Percentiles rank a stretch among this genome's conserved stretches.
Evolutionary conservation across 768 basidiomycete genomes (phyloP).

Genomic region (Pulveroboletus sp.): DNA sequence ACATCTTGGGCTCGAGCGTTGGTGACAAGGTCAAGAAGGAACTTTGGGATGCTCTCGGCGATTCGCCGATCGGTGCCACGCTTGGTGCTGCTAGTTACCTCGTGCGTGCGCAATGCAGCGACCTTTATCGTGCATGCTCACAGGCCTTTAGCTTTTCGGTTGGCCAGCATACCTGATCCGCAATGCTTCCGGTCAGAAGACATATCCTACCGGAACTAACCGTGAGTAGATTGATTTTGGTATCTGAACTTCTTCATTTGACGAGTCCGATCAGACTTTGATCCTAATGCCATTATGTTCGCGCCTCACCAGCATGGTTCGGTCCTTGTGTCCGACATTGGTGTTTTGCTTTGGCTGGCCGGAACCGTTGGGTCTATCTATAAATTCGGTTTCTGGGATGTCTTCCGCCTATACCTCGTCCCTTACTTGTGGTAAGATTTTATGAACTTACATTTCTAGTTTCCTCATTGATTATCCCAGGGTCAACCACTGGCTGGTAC

Average conservation of each 20-base stretch:
- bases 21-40: slow-evolving; percentile 65
- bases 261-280: slow-evolving; percentile 54
- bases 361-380: slow-evolving; percentile 53
- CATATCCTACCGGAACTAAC: slow-evolving; percentile 75
- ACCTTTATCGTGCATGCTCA: not conserved
- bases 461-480: slow-evolving; percentile 27
- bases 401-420: slow-evolving; percentile 76
- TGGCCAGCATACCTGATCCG: slow-evolving; percentile 80
- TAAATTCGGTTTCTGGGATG: slow-evolving; percentile 61
- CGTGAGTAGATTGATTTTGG: slow-evolving; percentile 46
- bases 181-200: slow-evolving; percentile 83
- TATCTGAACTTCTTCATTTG: not conserved
- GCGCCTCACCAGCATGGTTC: slow-evolving; percentile 73
- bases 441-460: not conserved
- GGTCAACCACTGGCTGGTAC: slow-evolving; percentile 92
- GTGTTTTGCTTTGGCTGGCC: slow-evolving; percentile 69
- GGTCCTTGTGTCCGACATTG: slow-evolving; percentile 78
- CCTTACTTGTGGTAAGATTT: slow-evolving; percentile 76
- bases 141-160: slow-evolving; percentile 55
- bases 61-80: slow-evolving; percentile 77
- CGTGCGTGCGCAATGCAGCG: slow-evolving; percentile 35
- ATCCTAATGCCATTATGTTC: slow-evolving; percentile 75
- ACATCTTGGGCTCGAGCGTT: slow-evolving; percentile 60
- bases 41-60: slow-evolving; percentile 82
- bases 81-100: slow-evolving; percentile 54